Evolutionary conservation across 2,329 filamentous ascomycete genomes (phyloP).

Genomic region (Thelonectria blattea): DNA sequence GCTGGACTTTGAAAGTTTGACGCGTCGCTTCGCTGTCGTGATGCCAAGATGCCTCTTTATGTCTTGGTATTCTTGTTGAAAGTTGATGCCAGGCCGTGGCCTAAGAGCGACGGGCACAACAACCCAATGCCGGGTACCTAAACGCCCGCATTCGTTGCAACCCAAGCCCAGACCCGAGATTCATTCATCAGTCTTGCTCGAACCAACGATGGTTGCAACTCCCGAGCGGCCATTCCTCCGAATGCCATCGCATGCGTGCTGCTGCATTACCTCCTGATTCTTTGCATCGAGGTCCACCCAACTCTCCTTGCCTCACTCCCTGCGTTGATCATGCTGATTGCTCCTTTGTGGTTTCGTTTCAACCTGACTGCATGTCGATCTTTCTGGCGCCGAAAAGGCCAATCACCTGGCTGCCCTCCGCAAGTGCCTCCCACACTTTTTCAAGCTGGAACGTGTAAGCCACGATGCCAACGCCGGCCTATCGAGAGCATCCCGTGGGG

Average conservation of each 20-base stretch:
- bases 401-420: constrained; percentile 21
- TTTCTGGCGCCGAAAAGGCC: constrained; percentile 22
- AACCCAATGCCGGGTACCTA: constrained; percentile 7
- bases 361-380: constrained; percentile 33
- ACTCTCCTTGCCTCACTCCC: constrained; percentile 29
- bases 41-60: not conserved
- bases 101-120: too few relatives aligned
- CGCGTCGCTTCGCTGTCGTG: not conserved
- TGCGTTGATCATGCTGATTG: constrained; percentile 36
- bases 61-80: not conserved
- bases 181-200: constrained; percentile 1
- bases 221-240: not conserved
- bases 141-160: constrained; percentile 11
- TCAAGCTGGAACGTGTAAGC: constrained; percentile 15
- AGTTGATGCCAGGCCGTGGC: not conserved
- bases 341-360: constrained; percentile 28
- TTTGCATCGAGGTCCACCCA: constrained; percentile 22
- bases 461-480: not conserved
- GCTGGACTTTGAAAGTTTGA: constrained; percentile 1
- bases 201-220: not conserved
- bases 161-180: constrained; percentile 14
- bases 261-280: not conserved
- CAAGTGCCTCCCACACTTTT: constrained; percentile 6
- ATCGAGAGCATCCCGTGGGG: constrained; percentile 5
- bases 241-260: constrained; percentile 10